phyloP scores from a whole-genome alignment of 805 yeast species.

The Maudiozyma barnettii region DNA sequence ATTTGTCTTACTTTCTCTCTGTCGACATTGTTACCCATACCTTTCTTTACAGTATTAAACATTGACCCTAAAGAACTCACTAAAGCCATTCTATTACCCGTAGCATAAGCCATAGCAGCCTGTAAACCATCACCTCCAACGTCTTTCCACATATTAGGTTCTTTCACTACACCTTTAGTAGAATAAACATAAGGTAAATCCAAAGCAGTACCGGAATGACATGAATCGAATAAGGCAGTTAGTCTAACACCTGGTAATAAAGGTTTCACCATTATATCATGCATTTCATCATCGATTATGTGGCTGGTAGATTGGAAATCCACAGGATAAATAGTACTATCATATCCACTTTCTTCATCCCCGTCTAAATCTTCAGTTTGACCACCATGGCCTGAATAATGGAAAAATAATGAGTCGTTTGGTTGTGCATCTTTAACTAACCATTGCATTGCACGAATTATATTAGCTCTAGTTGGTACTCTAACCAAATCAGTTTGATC shows the following conservation, averaged over 20 bases:
- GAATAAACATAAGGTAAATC: constrained; percentile 77
- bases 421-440: constrained; percentile 62
- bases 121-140: constrained; percentile 58
- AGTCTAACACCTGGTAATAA: constrained; percentile 65
- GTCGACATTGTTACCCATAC: constrained; percentile 32
- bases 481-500: constrained; percentile 38
- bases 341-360: constrained; percentile 67
- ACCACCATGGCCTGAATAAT: constrained; percentile 85
- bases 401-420: constrained; percentile 72
- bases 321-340: constrained; percentile 64
- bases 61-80: constrained; percentile 36
- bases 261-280: constrained; percentile 58
- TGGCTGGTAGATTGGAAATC: constrained; percentile 62
- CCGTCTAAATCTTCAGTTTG: constrained; percentile 59
- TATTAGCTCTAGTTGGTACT: constrained; percentile 61
- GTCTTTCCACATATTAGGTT: constrained; percentile 68
- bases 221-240: constrained; percentile 75
- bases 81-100: constrained; percentile 43
- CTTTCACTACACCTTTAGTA: constrained; percentile 74
- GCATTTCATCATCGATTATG: constrained; percentile 66
- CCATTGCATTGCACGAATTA: constrained; percentile 76
- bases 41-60: constrained; percentile 34
- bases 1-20: constrained; percentile 39
- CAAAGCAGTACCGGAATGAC: constrained; percentile 77
- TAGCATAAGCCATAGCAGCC: constrained; percentile 50